Evolutionary conservation across 441 rosid genomes (phyloP).

Genomic region (Corymbia citriodora): DNA sequence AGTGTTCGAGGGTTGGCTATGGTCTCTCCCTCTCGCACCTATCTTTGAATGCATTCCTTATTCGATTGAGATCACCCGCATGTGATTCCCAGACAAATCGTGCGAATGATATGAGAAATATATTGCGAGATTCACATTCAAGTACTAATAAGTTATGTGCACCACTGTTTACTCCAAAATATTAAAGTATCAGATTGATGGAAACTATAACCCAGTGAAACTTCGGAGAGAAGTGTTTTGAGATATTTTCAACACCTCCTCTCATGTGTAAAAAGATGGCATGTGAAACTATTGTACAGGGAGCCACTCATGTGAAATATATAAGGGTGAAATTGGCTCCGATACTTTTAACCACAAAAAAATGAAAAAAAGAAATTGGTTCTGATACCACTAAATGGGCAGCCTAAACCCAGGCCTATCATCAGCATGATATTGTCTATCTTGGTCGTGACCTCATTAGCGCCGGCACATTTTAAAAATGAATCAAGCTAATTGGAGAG

Average conservation of each 20-base stretch:
- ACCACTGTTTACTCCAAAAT: neutral
- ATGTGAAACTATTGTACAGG: neutral
- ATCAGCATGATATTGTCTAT: neutral
- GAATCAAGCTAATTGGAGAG: neutral
- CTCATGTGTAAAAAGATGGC: neutral
- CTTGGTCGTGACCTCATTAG: neutral
- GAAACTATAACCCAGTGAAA: neutral
- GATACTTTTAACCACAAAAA: no score
- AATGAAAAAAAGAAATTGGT: neutral
- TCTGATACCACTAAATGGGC: neutral
- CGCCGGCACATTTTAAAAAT: neutral
- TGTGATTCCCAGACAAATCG: neutral
- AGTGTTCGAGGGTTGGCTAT: neutral
- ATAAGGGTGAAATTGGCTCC: neutral
- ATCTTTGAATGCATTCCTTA: neutral
- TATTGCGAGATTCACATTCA: neutral
- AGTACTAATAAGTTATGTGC: neutral
- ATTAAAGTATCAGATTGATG: neutral
- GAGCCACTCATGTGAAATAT: neutral
- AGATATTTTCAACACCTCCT: neutral
- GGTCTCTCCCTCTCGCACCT: neutral
- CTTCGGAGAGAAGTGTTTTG: neutral
- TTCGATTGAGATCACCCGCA: neutral
- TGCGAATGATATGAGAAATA: neutral
- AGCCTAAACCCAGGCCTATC: neutral